Conservation (phyloP, 116 monocot species). For the Phalaenopsis hybrid region DNA sequence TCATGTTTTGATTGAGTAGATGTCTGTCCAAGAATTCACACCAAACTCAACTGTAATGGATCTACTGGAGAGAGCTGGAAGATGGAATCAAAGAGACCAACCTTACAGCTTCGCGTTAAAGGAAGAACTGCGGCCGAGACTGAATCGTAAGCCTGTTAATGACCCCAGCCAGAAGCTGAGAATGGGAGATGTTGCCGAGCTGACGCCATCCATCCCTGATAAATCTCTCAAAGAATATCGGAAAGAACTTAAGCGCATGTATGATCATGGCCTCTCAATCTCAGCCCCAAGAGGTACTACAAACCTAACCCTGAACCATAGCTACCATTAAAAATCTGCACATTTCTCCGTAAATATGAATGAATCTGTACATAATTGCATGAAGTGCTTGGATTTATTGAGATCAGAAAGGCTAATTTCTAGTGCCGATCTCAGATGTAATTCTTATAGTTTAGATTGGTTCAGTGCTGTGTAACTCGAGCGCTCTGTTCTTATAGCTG, state of each 20-base stretch:
- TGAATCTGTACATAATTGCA: constrained; percentile 5
- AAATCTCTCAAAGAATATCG: constrained; percentile 58
- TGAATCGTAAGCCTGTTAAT: constrained; percentile 53
- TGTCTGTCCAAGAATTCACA: constrained; percentile 79
- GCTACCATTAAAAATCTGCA: no score
- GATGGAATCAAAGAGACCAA: constrained; percentile 33
- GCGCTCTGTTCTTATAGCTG: no score
- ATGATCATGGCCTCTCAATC: constrained; percentile 31
- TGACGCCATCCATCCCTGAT: constrained; percentile 61
- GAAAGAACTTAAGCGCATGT: constrained; percentile 80
- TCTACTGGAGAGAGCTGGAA: constrained; percentile 46
- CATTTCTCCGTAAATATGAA: not conserved
- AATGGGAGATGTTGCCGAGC: constrained; percentile 79
- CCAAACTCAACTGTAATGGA: constrained; percentile 65
- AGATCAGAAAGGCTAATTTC: not conserved
- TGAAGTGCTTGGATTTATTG: not conserved
- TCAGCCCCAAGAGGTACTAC: constrained; percentile 16
- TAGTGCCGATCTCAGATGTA: not conserved
- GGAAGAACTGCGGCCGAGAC: constrained; percentile 61
- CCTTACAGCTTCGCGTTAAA: constrained; percentile 41
- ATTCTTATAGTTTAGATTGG: not conserved
- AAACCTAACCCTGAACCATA: constrained; percentile 11
- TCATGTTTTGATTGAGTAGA: constrained; percentile 30
- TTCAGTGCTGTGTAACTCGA: no score
- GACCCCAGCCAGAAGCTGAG: constrained; percentile 41